phyloP scores from a whole-genome alignment of 106 monocot genomes.

The Dioscorea alata region DNA sequence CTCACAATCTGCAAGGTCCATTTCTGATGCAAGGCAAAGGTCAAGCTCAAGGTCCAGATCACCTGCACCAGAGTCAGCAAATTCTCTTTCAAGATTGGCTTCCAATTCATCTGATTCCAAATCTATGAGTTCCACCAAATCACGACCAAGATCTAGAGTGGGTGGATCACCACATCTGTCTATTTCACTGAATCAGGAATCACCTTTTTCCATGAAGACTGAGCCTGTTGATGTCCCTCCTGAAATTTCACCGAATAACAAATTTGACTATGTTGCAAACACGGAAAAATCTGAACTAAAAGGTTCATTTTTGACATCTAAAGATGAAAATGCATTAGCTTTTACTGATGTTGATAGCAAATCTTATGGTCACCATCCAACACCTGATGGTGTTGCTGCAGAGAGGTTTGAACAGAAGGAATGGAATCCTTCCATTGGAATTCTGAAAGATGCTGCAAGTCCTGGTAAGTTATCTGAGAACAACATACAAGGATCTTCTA shows the following conservation, averaged over 20 bases:
- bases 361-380: constrained; percentile 13
- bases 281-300: constrained; percentile 7
- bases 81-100: constrained; percentile 29
- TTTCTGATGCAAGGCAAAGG: constrained; percentile 16
- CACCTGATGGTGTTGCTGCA: constrained; percentile 7
- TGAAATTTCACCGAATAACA: not conserved
- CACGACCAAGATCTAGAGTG: constrained; percentile 12
- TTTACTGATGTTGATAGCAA: constrained; percentile 7
- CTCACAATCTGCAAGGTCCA: constrained; percentile 21
- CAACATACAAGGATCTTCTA: not conserved
- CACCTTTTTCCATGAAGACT: constrained; percentile 12
- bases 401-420: not conserved
- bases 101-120: constrained; percentile 20
- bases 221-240: constrained; percentile 4
- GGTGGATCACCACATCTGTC: constrained; percentile 27
- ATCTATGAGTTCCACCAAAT: constrained; percentile 26
- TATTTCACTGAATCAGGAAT: constrained; percentile 33
- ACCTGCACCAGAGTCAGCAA: constrained; percentile 19
- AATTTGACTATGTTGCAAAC: constrained; percentile 7
- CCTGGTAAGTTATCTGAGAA: constrained; percentile 9
- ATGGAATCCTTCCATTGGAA: not conserved
- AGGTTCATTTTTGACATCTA: not conserved
- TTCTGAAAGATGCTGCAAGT: constrained; percentile 8
- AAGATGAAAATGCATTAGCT: constrained; percentile 15
- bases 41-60: constrained; percentile 33